Evolutionary conservation across 2,329 filamentous ascomycete species (phyloP).

Genomic region (Annulohypoxylon truncatum): DNA sequence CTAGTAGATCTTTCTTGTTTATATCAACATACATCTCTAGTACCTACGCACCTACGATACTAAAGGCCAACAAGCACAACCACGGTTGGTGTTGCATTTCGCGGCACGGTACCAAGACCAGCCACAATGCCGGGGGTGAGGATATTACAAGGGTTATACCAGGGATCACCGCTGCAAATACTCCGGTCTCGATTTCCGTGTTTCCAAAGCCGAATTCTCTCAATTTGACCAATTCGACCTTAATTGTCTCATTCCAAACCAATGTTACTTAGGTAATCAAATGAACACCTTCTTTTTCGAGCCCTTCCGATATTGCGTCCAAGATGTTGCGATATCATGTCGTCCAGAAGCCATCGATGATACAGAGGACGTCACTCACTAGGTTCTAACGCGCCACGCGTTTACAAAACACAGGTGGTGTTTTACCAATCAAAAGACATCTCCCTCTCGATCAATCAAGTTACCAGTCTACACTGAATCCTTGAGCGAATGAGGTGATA

Average conservation of each 20-base stretch:
- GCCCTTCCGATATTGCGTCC: slow-evolving; percentile 25
- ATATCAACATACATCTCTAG: slow-evolving; percentile 4
- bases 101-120: slow-evolving; percentile 21
- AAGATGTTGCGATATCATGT: slow-evolving; percentile 14
- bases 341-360: slow-evolving; percentile 9
- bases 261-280: slow-evolving; percentile 8
- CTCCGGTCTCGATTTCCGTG: slow-evolving; percentile 30
- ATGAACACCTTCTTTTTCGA: slow-evolving; percentile 28
- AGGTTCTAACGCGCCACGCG: slow-evolving; percentile 17
- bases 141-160: slow-evolving; percentile 25
- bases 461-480: neutral
- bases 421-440: slow-evolving; percentile 9
- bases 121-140: slow-evolving; percentile 18
- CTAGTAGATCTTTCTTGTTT: slow-evolving; percentile 4
- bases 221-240: slow-evolving; percentile 13
- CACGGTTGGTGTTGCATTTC: slow-evolving; percentile 19
- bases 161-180: slow-evolving; percentile 36
- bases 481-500: slow-evolving; percentile 22
- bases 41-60: neutral
- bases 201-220: slow-evolving; percentile 10
- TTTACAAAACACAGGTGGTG: slow-evolving; percentile 6
- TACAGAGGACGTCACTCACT: slow-evolving; percentile 20
- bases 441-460: slow-evolving; percentile 3
- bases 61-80: slow-evolving; percentile 17
- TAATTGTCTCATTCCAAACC: slow-evolving; percentile 27